Conservation (phyloP, 23 red algal species). For the Gracilaria gracilis region DNA sequence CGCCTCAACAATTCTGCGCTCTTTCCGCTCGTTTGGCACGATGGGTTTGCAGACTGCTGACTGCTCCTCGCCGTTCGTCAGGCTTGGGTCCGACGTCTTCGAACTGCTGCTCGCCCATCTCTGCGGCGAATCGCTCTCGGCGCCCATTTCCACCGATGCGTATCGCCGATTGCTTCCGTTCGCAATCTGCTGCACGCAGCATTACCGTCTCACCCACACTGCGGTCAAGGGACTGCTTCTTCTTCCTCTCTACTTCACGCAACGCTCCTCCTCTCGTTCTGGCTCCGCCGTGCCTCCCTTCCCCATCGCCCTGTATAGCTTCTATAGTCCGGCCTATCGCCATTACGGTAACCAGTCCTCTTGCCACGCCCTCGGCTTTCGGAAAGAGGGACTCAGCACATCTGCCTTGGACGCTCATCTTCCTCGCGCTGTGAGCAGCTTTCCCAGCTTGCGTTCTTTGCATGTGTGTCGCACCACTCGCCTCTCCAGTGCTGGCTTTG, state of each 20-base stretch:
- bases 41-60: no score
- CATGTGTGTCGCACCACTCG: slow-evolving; percentile 29
- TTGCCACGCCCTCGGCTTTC: slow-evolving; percentile 8
- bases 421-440: not conserved
- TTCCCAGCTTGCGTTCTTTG: slow-evolving; percentile 16
- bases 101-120: slow-evolving; percentile 35
- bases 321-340: slow-evolving; percentile 27
- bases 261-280: not conserved
- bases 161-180: slow-evolving; percentile 54
- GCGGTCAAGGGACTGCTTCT: not conserved
- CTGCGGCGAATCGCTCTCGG: slow-evolving; percentile 20
- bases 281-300: slow-evolving; percentile 10
- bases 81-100: slow-evolving; percentile 55
- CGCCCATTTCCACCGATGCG: slow-evolving; percentile 49
- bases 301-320: slow-evolving; percentile 33
- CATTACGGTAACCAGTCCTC: slow-evolving; percentile 28
- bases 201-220: slow-evolving; percentile 17
- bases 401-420: slow-evolving; percentile 5
- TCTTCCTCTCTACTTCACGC: slow-evolving; percentile 50
- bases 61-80: slow-evolving; percentile 45
- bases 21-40: no score
- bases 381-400: not conserved
- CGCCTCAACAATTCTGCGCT: not conserved
- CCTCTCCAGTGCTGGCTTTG: not conserved
- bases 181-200: slow-evolving; percentile 38